Evolutionary conservation across 805 yeast species (phyloP), one percentile per base, ranked within the genome.

Genomic region (Metschnikowia baotianmanensis): DNA sequence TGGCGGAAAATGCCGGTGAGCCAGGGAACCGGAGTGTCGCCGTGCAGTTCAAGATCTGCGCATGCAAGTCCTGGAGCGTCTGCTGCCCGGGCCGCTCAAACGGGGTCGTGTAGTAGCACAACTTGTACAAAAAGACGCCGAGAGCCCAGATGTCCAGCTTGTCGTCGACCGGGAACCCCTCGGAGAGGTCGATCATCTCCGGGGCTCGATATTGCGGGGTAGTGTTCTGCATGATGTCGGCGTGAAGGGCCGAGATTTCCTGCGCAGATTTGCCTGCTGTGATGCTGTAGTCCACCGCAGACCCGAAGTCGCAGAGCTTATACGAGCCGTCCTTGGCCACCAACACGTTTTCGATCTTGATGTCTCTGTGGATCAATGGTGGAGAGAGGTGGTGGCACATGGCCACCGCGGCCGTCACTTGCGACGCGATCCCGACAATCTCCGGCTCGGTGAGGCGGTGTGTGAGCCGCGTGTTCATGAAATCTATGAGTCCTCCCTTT

Each of bases 181-280:
- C 72, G 36, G 77, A 72, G 24, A 86, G 65, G 55, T 86, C 91
- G 22, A 86, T 67, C 93, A 86, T 86, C 61, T 86, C 95, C 3
- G 95, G 95, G 4, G 89, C 71, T 49, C 95, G 69, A 57, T 86
- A 86, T 56, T 86, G 95, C 0, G 95, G 90, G 0, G 95, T 86
- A 1, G 95, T 86, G 60, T 85, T 85, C 42, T 77, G 82, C 74
- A 84, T 63, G 29, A 86, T 74, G 58, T 86, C 93, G 44, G 80
- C 78, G 50, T 78, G 83, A 21, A 85, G 64, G 22, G 67, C 61
- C 34, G 74, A 71, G 33, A 81, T 66, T 51, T 85, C 90, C n/a
- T n/a, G n/a, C 40, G 78, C 80, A 2, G 76, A 69, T 41, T 71
- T 77, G 35, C 71, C 65, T 4, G 95, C 89, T 1, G 83, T 80